These are phyloP conservation scores for Didymella segeticola DNA, from an alignment of 2,329 filamentous ascomycete genomes.

Conservation along the genomic window DNA sequence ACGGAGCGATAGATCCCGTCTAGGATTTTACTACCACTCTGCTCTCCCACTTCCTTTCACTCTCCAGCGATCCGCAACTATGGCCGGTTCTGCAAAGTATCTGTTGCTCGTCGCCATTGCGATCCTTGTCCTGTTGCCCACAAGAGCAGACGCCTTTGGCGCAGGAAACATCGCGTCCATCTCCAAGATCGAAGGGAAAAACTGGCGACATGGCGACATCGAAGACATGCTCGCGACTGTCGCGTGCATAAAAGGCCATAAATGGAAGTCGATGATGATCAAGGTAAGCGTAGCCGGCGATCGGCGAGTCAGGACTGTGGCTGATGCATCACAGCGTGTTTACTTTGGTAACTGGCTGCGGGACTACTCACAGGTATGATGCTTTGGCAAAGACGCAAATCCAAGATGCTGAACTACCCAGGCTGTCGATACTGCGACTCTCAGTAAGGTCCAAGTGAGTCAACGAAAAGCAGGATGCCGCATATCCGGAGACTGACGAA, in stretches of 20 bases:
- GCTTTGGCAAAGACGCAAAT: conserved; percentile 25
- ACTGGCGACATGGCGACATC: conserved; percentile 62
- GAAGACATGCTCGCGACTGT: conserved; percentile 59
- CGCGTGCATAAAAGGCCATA: conserved; percentile 52
- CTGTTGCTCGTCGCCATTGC: conserved; percentile 46
- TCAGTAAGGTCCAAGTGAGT: conserved; percentile 57
- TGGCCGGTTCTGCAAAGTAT: conserved; percentile 45
- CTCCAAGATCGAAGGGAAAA: conserved; percentile 53
- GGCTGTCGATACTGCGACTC: conserved; percentile 62
- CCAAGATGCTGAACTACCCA: conserved; percentile 52
- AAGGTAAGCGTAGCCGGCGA: conserved; percentile 35
- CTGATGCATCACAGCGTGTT: conserved; percentile 43
- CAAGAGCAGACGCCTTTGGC: conserved; percentile 52
- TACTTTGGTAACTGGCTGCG: conserved; percentile 57
- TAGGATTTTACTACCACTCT: conserved; percentile 9
- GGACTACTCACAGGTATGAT: conserved; percentile 61
- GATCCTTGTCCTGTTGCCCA: conserved; percentile 46
- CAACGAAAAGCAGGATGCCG: conserved; percentile 12
- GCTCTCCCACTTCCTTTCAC: conserved; percentile 9
- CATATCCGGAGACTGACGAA: conserved; percentile 27
- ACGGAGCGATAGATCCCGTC: conserved; percentile 10
- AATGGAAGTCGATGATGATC: conserved; percentile 56
- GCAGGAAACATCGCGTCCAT: conserved; percentile 55
- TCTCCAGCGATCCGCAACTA: conserved; percentile 23
- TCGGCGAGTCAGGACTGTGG: conserved; percentile 5